Evolutionary conservation across 2,329 filamentous ascomycete genomes (phyloP), one percentile per base, ranked within the genome.

Genomic region (Neopestalotiopsis sp.): DNA sequence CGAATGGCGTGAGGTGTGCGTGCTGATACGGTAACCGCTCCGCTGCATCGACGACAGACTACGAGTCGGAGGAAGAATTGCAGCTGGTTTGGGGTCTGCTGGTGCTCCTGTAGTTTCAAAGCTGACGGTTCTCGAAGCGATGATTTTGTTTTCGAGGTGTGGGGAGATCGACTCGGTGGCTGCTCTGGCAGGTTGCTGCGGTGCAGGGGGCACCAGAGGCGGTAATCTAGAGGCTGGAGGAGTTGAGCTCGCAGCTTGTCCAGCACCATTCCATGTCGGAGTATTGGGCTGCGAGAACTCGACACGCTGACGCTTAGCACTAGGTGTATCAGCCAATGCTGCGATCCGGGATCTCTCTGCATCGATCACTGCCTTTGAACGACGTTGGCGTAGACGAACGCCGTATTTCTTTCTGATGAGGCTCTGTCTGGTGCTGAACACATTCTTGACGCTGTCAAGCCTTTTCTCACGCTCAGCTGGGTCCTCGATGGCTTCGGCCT

Each of bases 331-430:
- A 49, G 74, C 72, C 67, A 76, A 76, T 34, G 83, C 74, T 13
- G 82, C 81, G 66, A 79, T 76, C 10, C 83, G 82, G n/a, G 82
- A 79, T 9, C 74, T 76, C 69, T 84, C 81, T 0, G 81, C 80
- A 2, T 83, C 79, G 17, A 88, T 84, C 69, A 86, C 84, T 0
- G 79, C 80, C 69, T 76, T 83, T 2, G 83, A 83, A 0, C 87
- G 84, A 13, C 86, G 79, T 71, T 84, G 81, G 0, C 86, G 83
- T 14, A 89, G 80, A 1, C 83, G 82, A 40, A 90, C 86, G n/a
- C 87, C 87, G 70, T 85, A 89, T 70, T 84, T 88, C 74, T 88
- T 89, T 13, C 88, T 83, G 3, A 88, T 85, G n/a, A 82, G 81
- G 66, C 85, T 88, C 74, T 88, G 86, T 68, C 87, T 88, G 3